phyloP scores from a whole-genome alignment of 345 rosid genomes.

The Euclidium syriacum region DNA sequence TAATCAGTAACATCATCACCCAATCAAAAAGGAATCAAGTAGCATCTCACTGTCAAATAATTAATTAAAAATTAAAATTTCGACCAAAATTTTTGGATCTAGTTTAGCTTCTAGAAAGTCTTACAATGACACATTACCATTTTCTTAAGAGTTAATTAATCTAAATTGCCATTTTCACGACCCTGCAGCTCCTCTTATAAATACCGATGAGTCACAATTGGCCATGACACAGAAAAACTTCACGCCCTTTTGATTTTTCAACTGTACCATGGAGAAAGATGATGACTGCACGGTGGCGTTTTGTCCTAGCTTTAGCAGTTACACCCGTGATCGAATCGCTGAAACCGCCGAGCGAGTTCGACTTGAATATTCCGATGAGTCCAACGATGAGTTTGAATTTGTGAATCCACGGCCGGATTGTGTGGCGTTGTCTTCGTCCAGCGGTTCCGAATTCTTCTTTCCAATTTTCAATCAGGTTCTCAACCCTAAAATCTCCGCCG shows the following conservation, averaged over 20 bases:
- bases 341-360: constrained; percentile 40
- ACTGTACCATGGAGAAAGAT: constrained; percentile 24
- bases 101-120: background rate
- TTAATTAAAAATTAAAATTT: background rate
- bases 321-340: constrained; percentile 32
- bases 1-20: constrained; percentile 4
- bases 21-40: constrained; percentile 6
- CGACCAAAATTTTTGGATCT: constrained; percentile 1
- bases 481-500: background rate
- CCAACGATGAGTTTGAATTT: constrained; percentile 56
- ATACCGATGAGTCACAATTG: background rate
- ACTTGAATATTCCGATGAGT: constrained; percentile 5
- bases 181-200: background rate
- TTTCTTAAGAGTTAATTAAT: background rate
- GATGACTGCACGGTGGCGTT: constrained; percentile 31
- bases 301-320: constrained; percentile 68
- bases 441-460: constrained; percentile 23
- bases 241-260: background rate
- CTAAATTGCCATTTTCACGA: background rate
- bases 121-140: background rate
- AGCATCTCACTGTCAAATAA: constrained; percentile 1
- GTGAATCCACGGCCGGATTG: constrained; percentile 18
- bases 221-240: background rate
- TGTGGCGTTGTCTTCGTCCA: background rate
- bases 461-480: constrained; percentile 63